Evolutionary conservation across 441 rosid genomes (phyloP).

Genomic region (Populus hybrid): DNA sequence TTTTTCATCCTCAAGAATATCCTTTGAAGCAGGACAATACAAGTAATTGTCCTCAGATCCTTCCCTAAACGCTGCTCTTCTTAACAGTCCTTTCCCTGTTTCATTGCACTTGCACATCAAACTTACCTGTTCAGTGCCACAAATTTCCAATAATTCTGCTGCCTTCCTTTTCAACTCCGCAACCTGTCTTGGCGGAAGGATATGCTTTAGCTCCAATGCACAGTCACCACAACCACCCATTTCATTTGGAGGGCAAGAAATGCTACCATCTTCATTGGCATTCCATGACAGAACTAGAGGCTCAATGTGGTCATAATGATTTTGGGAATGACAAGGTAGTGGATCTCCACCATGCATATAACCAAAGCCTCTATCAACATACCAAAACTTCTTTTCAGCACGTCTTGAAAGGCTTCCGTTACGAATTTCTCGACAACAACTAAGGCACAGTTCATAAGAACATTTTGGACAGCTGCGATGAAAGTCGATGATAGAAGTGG

Average conservation of each 20-base stretch:
- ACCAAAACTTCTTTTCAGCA: constrained; percentile 39
- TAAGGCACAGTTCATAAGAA: constrained; percentile 73
- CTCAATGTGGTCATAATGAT: constrained; percentile 19
- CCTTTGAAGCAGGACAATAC: constrained; percentile 53
- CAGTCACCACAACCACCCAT: constrained; percentile 73
- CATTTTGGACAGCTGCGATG: constrained; percentile 83
- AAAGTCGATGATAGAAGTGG: constrained; percentile 82
- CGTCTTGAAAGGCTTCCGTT: constrained; percentile 41
- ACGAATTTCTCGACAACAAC: constrained; percentile 79
- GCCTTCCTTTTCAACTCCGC: constrained; percentile 44
- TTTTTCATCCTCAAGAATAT: constrained; percentile 36
- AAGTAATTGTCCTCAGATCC: constrained; percentile 55
- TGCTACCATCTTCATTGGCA: constrained; percentile 50
- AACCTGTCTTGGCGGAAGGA: constrained; percentile 59
- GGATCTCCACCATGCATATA: constrained; percentile 84
- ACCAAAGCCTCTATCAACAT: constrained; percentile 43
- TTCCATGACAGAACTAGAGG: constrained; percentile 41
- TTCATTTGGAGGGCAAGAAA: constrained; percentile 61
- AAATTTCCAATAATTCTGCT: constrained; percentile 26
- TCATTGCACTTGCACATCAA: constrained; percentile 22
- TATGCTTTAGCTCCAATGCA: constrained; percentile 64
- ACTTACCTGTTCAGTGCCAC: constrained; percentile 15
- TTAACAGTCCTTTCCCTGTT: constrained; percentile 19
- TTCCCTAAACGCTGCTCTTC: constrained; percentile 53
- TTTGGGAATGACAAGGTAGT: constrained; percentile 20